phyloP scores from a whole-genome alignment of 2,329 filamentous ascomycete genomes.

The Aspergillus sojae region DNA sequence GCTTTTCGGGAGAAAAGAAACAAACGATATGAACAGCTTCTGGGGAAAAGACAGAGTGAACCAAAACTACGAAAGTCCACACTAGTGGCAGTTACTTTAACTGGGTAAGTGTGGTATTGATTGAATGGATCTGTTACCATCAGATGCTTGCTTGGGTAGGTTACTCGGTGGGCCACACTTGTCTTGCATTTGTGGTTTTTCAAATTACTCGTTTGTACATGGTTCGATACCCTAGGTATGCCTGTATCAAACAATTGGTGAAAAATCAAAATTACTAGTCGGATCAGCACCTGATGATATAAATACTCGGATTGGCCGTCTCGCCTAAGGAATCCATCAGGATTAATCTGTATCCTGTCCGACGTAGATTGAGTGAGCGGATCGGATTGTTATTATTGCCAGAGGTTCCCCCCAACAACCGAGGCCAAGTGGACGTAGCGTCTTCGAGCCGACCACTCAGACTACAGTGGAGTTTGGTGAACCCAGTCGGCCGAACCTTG shows the following conservation, averaged over 20 bases:
- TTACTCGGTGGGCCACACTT: not conserved
- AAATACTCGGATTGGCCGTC: not conserved
- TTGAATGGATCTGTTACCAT: constrained; percentile 8
- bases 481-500: constrained; percentile 15
- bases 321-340: not conserved
- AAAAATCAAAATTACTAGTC: constrained; percentile 7
- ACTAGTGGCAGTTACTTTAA: constrained; percentile 6
- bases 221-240: no score
- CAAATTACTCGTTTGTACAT: not conserved
- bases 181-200: not conserved
- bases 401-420: constrained; percentile 12
- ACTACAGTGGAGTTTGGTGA: constrained; percentile 6
- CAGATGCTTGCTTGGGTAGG: not conserved
- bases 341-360: constrained; percentile 7
- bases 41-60: constrained; percentile 1
- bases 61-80: not conserved
- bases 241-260: not conserved
- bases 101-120: constrained; percentile 15
- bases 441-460: not conserved
- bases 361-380: not conserved
- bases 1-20: constrained; percentile 1
- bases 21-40: constrained; percentile 5
- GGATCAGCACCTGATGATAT: not conserved
- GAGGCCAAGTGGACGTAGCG: constrained; percentile 8
- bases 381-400: constrained; percentile 2